Evolutionary conservation across 495 filamentous ascomycete species (phyloP), one percentile per base, ranked within the genome.

Genomic region (Hyaloscypha finlandica): DNA sequence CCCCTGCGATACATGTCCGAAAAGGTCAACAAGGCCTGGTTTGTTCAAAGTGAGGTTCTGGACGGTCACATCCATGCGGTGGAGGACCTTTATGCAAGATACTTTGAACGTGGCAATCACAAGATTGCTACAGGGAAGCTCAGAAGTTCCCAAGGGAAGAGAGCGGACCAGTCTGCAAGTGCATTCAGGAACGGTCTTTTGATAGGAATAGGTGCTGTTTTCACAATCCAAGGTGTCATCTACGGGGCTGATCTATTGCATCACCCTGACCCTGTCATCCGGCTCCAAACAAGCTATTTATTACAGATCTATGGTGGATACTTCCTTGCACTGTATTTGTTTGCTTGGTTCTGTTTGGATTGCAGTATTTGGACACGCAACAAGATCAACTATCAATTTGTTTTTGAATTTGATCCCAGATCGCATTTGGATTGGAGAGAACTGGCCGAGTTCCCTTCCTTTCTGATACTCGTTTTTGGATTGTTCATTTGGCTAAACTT

Each of bases 351-450:
- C 71, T 89, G 86, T 66, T 57, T 97, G 37, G 90, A 90, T 71
- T 94, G 92, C 73, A 84, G 88, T 62, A 78, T 96, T 57, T 98
- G 93, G 92, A 85, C 88, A 4, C 80, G 77, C 52, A 86, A 89
- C 68, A 94, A 92, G 76, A 92, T 99, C 73, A 99, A 99, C 74
- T 97, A 97, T 76, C 84, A 87, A 35, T 99, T 99, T 78, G 90
- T 98, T 72, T 98, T 99, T 74, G 95, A 99, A 77, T 96, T 95
- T 73, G 93, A 97, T 79, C 86, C 88, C 54, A 84, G 93, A 70
- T 85, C 95, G 78, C 85, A 88, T 56, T 78, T 98, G 45, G 90
- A 97, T 73, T 97, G 94, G 91, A 88, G 90, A 73, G 89, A 97
- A 73, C 81, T 97, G 51, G 81, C 88, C n/a, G 91, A 93, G 84